These are phyloP conservation scores for Trichaptum fuscoviolaceum DNA, from an alignment of 768 basidiomycete species.

Conservation along the genomic window DNA sequence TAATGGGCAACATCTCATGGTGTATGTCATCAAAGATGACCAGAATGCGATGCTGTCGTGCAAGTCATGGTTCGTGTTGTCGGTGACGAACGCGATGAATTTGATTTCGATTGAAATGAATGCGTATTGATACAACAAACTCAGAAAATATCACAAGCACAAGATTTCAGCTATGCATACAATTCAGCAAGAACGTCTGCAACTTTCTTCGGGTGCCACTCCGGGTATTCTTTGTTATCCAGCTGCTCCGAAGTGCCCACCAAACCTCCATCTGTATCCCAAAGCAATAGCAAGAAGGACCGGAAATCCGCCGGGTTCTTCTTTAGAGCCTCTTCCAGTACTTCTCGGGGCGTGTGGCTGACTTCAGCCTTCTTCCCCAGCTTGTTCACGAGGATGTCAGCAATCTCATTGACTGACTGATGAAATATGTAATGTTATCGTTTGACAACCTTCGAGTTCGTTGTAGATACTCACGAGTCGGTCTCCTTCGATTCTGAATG, in stretches of 20 bases:
- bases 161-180: neutral
- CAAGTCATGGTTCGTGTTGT: too few relatives aligned
- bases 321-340: slow-evolving; percentile 11
- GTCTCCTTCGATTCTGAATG: slow-evolving; percentile 11
- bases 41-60: too few relatives aligned
- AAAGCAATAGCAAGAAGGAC: slow-evolving; percentile 8
- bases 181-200: slow-evolving; percentile 17
- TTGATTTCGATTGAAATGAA: too few relatives aligned
- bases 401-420: slow-evolving; percentile 17
- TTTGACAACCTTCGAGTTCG: neutral
- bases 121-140: too few relatives aligned
- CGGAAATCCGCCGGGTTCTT: slow-evolving; percentile 6
- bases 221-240: slow-evolving; percentile 11
- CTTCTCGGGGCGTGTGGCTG: slow-evolving; percentile 7
- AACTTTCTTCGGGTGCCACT: slow-evolving; percentile 15
- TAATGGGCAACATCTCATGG: too few relatives aligned
- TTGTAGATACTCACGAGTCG: slow-evolving; percentile 3
- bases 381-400: slow-evolving; percentile 11
- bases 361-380: slow-evolving; percentile 16
- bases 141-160: too few relatives aligned
- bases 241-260: slow-evolving; percentile 2
- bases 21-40: too few relatives aligned
- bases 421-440: neutral
- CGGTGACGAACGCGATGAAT: too few relatives aligned
- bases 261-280: slow-evolving; percentile 12